A percentile compares a stretch with the other conserved stretches of the same genome.
Conservation (phyloP, 2,329 filamentous ascomycete genomes). For the Graphium sp. region DNA sequence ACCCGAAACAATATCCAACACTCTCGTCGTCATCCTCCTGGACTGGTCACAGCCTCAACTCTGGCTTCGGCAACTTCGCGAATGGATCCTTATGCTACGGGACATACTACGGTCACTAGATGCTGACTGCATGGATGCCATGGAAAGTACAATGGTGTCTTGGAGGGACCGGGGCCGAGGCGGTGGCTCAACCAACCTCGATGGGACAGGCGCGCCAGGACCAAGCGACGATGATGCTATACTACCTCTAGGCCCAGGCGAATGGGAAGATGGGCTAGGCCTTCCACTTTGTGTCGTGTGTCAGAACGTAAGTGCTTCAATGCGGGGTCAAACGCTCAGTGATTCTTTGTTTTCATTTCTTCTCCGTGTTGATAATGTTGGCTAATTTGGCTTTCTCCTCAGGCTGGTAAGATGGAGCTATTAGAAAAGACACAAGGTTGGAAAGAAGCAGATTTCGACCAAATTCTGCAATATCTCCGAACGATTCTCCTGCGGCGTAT, state of each 20-base stretch:
- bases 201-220: slow-evolving; percentile 41
- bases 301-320: slow-evolving; percentile 52
- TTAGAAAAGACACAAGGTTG: slow-evolving; percentile 81
- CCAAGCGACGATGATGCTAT: slow-evolving; percentile 49
- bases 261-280: slow-evolving; percentile 83
- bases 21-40: slow-evolving; percentile 75
- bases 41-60: slow-evolving; percentile 91
- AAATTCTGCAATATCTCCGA: slow-evolving; percentile 80
- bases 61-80: slow-evolving; percentile 77
- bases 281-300: slow-evolving; percentile 88
- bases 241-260: slow-evolving; percentile 68
- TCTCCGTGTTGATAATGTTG: slow-evolving; percentile 1
- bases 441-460: slow-evolving; percentile 95
- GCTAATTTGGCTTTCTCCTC: slow-evolving; percentile 8
- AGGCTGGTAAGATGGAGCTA: slow-evolving; percentile 79
- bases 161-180: slow-evolving; percentile 64
- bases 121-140: slow-evolving; percentile 59
- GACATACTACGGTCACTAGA: slow-evolving; percentile 60
- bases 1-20: slow-evolving; percentile 68
- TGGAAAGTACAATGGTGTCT: slow-evolving; percentile 71
- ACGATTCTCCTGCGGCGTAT: slow-evolving; percentile 76
- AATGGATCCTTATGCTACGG: slow-evolving; percentile 75
- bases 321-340: no score
- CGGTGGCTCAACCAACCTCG: slow-evolving; percentile 42
- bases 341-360: background rate